phyloP scores from a whole-genome alignment of 345 rosid genomes.

The Gossypium arboreum region DNA sequence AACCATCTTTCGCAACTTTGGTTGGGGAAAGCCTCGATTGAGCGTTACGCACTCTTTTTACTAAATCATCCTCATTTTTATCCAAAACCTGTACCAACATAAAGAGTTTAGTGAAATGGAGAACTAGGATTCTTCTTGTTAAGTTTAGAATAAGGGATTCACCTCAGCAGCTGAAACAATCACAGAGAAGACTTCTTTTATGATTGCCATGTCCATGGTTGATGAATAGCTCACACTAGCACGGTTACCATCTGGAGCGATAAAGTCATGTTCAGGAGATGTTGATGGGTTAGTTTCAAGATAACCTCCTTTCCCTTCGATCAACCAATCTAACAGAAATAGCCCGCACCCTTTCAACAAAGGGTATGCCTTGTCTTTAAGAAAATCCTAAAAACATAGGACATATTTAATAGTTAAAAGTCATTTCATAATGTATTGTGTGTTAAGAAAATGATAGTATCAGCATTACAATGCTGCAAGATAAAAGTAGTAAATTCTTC shows the following conservation, averaged over 20 bases:
- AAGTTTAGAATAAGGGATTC: slow-evolving; percentile 17
- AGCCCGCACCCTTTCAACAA: slow-evolving; percentile 75
- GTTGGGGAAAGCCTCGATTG: slow-evolving; percentile 66
- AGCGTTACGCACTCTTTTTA: slow-evolving; percentile 52
- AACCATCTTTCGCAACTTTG: slow-evolving; percentile 67
- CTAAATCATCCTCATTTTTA: slow-evolving; percentile 44
- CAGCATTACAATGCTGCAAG: background rate
- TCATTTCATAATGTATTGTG: background rate
- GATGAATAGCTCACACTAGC: slow-evolving; percentile 94
- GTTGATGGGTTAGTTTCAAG: slow-evolving; percentile 94
- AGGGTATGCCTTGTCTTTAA: slow-evolving; percentile 67
- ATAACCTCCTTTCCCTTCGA: slow-evolving; percentile 69
- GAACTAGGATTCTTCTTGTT: background rate
- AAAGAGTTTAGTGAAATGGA: slow-evolving; percentile 17
- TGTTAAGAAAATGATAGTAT: background rate
- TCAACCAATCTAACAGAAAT: slow-evolving; percentile 88
- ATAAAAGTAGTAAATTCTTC: slow-evolving; percentile 1
- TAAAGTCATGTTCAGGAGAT: slow-evolving; percentile 86
- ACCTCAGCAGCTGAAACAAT: slow-evolving; percentile 85
- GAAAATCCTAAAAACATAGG: slow-evolving; percentile 59
- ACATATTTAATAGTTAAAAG: slow-evolving; percentile 2
- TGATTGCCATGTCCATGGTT: slow-evolving; percentile 90
- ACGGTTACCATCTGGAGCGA: slow-evolving; percentile 67
- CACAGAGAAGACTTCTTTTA: slow-evolving; percentile 67
- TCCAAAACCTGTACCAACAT: slow-evolving; percentile 51